Conservation (phyloP, 768 basidiomycete genomes). For the Rhizopogon sp. region DNA sequence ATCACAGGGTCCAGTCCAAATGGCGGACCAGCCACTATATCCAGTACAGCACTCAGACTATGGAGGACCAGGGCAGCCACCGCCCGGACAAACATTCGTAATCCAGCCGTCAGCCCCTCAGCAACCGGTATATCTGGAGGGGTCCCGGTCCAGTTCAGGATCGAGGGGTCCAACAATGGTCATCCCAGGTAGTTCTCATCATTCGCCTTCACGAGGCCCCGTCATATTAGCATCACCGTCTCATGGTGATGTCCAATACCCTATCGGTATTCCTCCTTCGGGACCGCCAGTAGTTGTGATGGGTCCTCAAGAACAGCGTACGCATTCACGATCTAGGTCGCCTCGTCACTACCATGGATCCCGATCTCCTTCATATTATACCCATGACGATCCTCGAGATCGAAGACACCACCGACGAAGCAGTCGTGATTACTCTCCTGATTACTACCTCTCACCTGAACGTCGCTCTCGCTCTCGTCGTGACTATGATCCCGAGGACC, state of each 20-base stretch:
- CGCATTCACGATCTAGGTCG: constrained; percentile 14
- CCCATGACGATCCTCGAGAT: constrained; percentile 1
- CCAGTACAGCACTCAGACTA: not conserved
- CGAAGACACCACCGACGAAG: constrained; percentile 5
- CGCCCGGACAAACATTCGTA: constrained; percentile 1
- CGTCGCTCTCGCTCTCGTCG: constrained; percentile 2
- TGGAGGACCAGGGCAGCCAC: not conserved
- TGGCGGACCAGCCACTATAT: not conserved
- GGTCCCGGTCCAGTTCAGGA: not conserved
- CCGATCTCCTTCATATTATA: constrained; percentile 1
- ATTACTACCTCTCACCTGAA: constrained; percentile 7
- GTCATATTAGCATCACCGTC: constrained; percentile 14
- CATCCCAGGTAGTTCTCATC: constrained; percentile 11
- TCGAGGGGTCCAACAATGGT: constrained; percentile 10
- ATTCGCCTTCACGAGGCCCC: constrained; percentile 17
- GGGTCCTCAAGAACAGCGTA: constrained; percentile 7
- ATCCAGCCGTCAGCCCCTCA: constrained; percentile 13
- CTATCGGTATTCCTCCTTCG: constrained; percentile 7
- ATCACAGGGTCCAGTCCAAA: not conserved
- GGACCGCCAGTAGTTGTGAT: constrained; percentile 4
- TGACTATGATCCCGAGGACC: constrained; percentile 6
- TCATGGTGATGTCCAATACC: constrained; percentile 11
- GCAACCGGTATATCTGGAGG: not conserved
- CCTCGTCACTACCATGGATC: constrained; percentile 10
- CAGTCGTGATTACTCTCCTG: not conserved